Percentiles rank a stretch among this genome's conserved stretches.
Conservation (phyloP, 495 filamentous ascomycete genomes). For the Tetracladium setigerum region DNA sequence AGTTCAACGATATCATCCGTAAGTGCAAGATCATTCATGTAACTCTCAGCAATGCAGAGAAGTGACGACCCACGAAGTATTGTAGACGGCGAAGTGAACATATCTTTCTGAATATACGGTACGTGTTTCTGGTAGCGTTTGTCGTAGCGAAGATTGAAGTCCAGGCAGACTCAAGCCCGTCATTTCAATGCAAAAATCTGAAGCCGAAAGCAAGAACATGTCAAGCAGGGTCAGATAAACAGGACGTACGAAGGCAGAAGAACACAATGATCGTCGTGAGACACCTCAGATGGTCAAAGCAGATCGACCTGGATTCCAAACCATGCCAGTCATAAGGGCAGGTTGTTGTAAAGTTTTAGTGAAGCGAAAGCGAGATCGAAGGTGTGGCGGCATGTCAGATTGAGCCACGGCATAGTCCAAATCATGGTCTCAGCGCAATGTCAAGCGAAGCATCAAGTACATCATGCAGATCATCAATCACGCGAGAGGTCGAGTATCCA, state of each 20-base stretch:
- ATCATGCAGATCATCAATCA: conserved; percentile 24
- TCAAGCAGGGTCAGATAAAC: conserved; percentile 16
- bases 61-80: no score
- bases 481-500: conserved; percentile 6
- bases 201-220: conserved; percentile 10
- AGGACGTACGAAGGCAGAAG: conserved; percentile 4
- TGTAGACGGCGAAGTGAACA: background rate
- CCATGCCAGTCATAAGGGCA: no score
- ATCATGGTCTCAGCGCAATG: conserved; percentile 23
- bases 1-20: no score
- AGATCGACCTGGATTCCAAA: background rate
- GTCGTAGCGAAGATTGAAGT: background rate
- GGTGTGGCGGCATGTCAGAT: conserved; percentile 20
- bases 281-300: background rate
- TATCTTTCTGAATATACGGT: background rate
- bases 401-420: conserved; percentile 7
- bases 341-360: no score
- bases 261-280: background rate
- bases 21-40: no score
- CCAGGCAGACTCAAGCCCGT: background rate
- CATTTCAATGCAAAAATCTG: conserved; percentile 12
- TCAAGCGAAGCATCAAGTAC: conserved; percentile 15
- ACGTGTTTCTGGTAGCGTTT: background rate
- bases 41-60: no score
- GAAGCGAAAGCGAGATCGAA: background rate